Conservation (phyloP, 176 grass and related monocot genomes). For the Carex parvula region DNA sequence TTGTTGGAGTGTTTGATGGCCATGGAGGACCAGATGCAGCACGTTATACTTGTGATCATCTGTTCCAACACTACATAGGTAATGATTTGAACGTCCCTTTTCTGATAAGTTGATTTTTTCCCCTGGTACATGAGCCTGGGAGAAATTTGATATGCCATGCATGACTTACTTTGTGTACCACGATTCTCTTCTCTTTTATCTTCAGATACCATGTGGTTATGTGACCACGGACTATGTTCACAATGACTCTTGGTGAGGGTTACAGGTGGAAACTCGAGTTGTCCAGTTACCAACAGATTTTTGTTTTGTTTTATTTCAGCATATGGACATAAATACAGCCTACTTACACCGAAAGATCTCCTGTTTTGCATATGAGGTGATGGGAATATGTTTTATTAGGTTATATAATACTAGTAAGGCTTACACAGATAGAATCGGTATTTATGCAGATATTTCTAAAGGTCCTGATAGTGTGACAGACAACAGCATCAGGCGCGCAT, state of each 20-base stretch:
- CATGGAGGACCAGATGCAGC: conserved; percentile 73
- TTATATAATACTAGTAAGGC: not conserved
- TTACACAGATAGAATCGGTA: not conserved
- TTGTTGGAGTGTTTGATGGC: conserved; percentile 73
- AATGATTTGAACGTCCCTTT: not conserved
- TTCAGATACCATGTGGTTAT: not conserved
- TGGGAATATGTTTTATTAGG: not conserved
- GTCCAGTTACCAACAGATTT: not conserved
- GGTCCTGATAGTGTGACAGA: conserved; percentile 36
- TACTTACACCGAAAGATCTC: not conserved
- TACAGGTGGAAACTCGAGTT: not conserved
- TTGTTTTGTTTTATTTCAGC: not conserved
- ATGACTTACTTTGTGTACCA: not conserved
- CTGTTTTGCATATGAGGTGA: not conserved
- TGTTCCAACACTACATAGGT: conserved; percentile 65
- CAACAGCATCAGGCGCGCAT: conserved; percentile 52
- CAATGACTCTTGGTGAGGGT: not conserved
- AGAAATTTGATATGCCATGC: conserved; percentile 1
- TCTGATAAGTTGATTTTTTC: not conserved
- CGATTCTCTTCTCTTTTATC: not conserved
- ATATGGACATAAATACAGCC: not conserved
- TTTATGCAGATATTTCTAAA: conserved; percentile 59
- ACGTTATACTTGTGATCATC: conserved; percentile 75
- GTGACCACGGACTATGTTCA: not conserved
- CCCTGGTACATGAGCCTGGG: not conserved